These are phyloP conservation scores for Arctium minus DNA, from an alignment of 129 eudicot genomes.

Conservation along the genomic window DNA sequence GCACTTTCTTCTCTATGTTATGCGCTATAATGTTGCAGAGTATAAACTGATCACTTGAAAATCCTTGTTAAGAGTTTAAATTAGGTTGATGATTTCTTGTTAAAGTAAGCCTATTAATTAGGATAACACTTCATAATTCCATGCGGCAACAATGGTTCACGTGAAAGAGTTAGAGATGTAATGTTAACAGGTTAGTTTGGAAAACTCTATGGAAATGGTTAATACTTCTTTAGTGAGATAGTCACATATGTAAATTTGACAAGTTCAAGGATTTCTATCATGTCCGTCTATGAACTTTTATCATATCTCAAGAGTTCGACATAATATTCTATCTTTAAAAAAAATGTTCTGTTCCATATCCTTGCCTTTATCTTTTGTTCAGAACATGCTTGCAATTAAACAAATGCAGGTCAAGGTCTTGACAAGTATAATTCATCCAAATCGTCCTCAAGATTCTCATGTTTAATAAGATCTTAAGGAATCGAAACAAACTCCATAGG, in stretches of 20 bases:
- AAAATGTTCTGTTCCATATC: neutral
- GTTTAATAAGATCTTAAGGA: neutral
- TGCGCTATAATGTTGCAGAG: neutral
- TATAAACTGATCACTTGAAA: neutral
- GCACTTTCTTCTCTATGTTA: constrained; percentile 2
- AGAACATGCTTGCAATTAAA: neutral
- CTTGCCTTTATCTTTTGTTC: neutral
- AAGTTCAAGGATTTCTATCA: neutral
- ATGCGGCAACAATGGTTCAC: neutral
- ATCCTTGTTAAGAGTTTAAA: neutral
- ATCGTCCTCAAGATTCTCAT: neutral
- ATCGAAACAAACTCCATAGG: neutral
- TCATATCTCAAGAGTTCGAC: neutral
- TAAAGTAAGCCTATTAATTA: neutral
- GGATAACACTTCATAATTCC: neutral
- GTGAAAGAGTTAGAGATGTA: neutral
- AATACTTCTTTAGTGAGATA: neutral
- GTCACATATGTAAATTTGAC: neutral
- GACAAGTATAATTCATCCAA: neutral
- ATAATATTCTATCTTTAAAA: too few relatives aligned
- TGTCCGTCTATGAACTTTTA: neutral
- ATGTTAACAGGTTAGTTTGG: neutral
- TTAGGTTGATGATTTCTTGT: neutral
- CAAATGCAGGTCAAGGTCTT: neutral
- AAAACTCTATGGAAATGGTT: neutral